Evolutionary conservation across 495 filamentous ascomycete species (phyloP), one percentile per base, ranked within the genome.

Genomic region (Oidiodendron maius): DNA sequence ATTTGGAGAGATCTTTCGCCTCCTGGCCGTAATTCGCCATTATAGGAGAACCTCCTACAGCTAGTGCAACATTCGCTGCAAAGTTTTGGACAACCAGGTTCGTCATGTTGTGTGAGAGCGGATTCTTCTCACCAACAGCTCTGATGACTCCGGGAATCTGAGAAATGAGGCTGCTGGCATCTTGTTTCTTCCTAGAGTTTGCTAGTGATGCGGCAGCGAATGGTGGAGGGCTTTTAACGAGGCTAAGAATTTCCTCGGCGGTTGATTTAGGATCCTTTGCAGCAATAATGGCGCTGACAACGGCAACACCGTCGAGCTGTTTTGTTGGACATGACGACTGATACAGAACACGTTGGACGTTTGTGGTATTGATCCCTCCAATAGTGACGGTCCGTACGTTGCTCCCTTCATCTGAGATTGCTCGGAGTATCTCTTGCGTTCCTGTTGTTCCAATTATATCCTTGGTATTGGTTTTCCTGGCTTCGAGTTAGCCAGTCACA

Each of bases 91-190:
- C 90, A 0, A 96, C 75, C 44, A 87, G 71, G 63, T 96, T 96
- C 37, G 94, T 96, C 84, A 97, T 96, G 63, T 95, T 96, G 66
- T 96, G 93, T 8, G 85, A 88, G 9, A 98, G 71, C 0, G 93
- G 91, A 38, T 78, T 82, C 13, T 61, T 69, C 10, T 67, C 54
- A 0, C 74, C 71, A 40, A 95, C 70, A 16, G 71, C 72, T 40
- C 65, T 73, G 24, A 91, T 68, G 17, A 89, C 62, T 2, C 62
- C 59, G 0, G 81, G 78, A 2, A 81, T 72, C 17, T 47, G 16
- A 6, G 26, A 2, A 2, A 58, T 20, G 15, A 57, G 46, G 9
- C 16, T 35, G 13, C 28, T 4, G 4, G 34, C 20, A 35, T 50
- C 34, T 11, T 15, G 4, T 22, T 36, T 17, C 40, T 43, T 54